phyloP scores from a whole-genome alignment of 2,329 filamentous ascomycete genomes.

The Diaporthe australafricana region DNA sequence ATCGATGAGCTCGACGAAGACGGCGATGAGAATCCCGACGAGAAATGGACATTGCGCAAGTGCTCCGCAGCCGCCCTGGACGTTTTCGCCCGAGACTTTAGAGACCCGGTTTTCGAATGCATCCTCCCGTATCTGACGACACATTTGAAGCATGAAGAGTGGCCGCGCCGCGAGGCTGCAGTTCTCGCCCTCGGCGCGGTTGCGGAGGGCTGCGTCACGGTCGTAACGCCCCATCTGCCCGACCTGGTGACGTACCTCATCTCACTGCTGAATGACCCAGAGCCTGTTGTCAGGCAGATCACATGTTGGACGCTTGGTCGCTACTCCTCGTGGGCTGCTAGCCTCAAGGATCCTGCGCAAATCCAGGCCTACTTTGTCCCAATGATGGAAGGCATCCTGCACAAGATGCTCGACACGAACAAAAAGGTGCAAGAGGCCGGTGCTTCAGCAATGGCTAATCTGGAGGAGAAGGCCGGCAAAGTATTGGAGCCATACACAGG shows the following conservation, averaged over 20 bases:
- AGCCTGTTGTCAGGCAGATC: slow-evolving; percentile 94
- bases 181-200: slow-evolving; percentile 95
- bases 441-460: slow-evolving; percentile 93
- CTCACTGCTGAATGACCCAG: slow-evolving; percentile 82
- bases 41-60: slow-evolving; percentile 94
- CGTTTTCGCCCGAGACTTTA: slow-evolving; percentile 92
- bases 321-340: slow-evolving; percentile 92
- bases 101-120: slow-evolving; percentile 86
- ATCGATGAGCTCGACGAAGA: slow-evolving; percentile 80
- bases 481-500: slow-evolving; percentile 86
- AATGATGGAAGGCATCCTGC: slow-evolving; percentile 95
- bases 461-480: slow-evolving; percentile 92
- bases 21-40: slow-evolving; percentile 86
- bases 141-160: slow-evolving; percentile 88
- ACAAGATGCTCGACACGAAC: slow-evolving; percentile 95
- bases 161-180: slow-evolving; percentile 92
- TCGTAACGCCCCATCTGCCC: slow-evolving; percentile 89
- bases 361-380: slow-evolving; percentile 88
- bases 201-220: slow-evolving; percentile 91
- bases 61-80: slow-evolving; percentile 96
- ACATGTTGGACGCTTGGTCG: slow-evolving; percentile 97
- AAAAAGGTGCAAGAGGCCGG: slow-evolving; percentile 98
- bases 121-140: slow-evolving; percentile 93
- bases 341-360: slow-evolving; percentile 73
- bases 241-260: slow-evolving; percentile 93